Base-by-base conservation (phyloP, 805 yeast species). In the Ascoidea rubescens region DNA sequence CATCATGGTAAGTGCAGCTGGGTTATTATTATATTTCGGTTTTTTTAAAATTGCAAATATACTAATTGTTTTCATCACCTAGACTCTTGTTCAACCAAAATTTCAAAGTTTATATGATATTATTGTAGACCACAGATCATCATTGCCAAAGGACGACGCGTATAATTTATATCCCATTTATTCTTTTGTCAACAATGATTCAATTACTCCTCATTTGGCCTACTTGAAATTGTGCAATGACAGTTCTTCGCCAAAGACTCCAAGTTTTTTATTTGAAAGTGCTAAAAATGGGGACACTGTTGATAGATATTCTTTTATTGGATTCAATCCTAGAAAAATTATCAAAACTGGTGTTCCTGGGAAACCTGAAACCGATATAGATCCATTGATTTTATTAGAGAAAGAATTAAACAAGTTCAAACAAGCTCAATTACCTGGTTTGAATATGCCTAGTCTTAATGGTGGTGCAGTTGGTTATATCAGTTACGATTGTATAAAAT, bases 381-480 rank as follows among this genome's bases (percentile, higher is more conserved):
- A 93, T 66, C 99, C 99, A 1, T 72, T 93, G 55, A 65, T 68
- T 2, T 62, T 84, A 4, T 72, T 93, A 56, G 96, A 93, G 64
- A 58, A 77, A 47, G 96, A 91, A 64, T 72, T 93, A 70, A 66
- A 71, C 7, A 66, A 72, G 46, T 78, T 76, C 61, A 77, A 72
- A 52, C 88, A 87, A 61, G 87, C 90, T 1, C 80, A 78, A 59
- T 69, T 87, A 50, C 95, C 95, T 0, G 95, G 95, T 46, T 37
- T 14, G 14, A 37, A 37, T 37, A 71, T 90, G 50, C 87, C 96
- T 12, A 78, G 76, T 56, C 70, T 89, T 53, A 82, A 90, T 59
- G 99, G 99, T 53, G 99, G 99, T 57, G 98, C 98, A 5, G 77
- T 91, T 52, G 99, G 99, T 1, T 93, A 89, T 64, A 81, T 93